Evolutionary conservation across 164 flowering plant species (phyloP), one percentile per base, ranked within the genome.

Genomic region (Euptelea pleiosperma): DNA sequence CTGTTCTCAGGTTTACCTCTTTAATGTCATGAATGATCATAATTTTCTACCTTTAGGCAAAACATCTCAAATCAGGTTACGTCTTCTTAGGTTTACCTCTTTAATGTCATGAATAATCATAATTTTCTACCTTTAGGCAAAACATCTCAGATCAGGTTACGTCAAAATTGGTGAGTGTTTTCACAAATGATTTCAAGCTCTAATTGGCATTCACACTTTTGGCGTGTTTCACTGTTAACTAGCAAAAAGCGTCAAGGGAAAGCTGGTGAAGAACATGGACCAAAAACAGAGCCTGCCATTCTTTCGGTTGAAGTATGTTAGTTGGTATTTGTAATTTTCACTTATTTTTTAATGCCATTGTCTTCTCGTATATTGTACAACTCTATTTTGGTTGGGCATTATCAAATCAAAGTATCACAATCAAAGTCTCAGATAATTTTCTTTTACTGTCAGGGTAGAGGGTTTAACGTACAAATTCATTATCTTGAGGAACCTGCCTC

Each of bases 401-500:
- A 18, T 25, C 33, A 51, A 41, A 42, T 30, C 11, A 31, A 2
- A n/a, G 37, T 42, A 42, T 18, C 33, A 35, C 46, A 45, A 47
- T 41, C 26, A 37, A 45, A 46, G 11, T 43, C 15, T 54, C 7
- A 47, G 50, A 3, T 30, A 18, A 29, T 61, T 2, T 62, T 16
- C 15, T 22, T 36, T 58, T 44, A 18, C 21, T 67, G 61, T 59
- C 88, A 93, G 99, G 97, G 99, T 47, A 78, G 97, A 79, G 96
- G 97, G 39, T 93, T 69, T 68, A 78, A 77, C 59, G 95, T 93
- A 12, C 82, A 85, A 70, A 68, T 82, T 55, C 82, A 80, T 64
- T 88, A 82, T 78, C 79, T 79, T 39, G 89, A 86, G 73, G 97
- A 90, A 64, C 84, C 99, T 70, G 89, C 80, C 26, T 55, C 91